Conservation (phyloP, 2,329 filamentous ascomycete genomes). For the Paraphaeosphaeria minitans region DNA sequence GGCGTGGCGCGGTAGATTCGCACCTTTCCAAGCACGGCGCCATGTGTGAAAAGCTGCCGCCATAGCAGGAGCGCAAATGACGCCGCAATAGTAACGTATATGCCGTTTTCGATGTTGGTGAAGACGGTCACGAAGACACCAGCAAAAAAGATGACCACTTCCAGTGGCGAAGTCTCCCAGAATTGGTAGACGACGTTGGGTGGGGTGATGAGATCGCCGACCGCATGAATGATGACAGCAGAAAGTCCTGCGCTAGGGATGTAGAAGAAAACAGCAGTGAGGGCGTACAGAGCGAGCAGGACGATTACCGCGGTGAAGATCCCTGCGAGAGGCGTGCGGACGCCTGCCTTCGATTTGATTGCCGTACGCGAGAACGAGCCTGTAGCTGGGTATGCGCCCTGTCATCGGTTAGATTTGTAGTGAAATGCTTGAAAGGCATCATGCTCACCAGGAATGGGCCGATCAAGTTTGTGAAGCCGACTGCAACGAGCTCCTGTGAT, state of each 20-base stretch:
- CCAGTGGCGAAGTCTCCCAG: constrained; percentile 89
- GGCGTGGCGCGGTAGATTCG: constrained; percentile 83
- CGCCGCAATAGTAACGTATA: constrained; percentile 82
- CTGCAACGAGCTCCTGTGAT: constrained; percentile 93
- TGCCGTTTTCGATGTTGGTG: constrained; percentile 84
- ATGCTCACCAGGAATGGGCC: constrained; percentile 83
- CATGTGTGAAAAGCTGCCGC: constrained; percentile 80
- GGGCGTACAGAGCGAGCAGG: constrained; percentile 84
- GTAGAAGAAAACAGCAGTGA: constrained; percentile 90
- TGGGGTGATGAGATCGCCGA: constrained; percentile 87
- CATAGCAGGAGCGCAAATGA: constrained; percentile 81
- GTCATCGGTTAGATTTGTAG: not conserved
- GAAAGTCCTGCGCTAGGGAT: constrained; percentile 82
- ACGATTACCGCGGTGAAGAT: constrained; percentile 86
- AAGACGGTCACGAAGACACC: constrained; percentile 93
- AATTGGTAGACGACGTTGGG: constrained; percentile 94
- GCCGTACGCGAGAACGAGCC: constrained; percentile 96
- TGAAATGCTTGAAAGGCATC: not conserved
- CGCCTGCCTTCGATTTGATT: constrained; percentile 96
- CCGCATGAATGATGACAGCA: constrained; percentile 94
- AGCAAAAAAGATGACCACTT: constrained; percentile 90
- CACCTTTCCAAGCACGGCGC: constrained; percentile 77
- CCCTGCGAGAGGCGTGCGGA: constrained; percentile 87
- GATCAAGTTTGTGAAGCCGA: constrained; percentile 86
- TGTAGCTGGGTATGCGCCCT: constrained; percentile 74